These are phyloP conservation scores for Penicillium sp. DNA, from an alignment of 2,329 filamentous ascomycete species.

Conservation along the genomic window DNA sequence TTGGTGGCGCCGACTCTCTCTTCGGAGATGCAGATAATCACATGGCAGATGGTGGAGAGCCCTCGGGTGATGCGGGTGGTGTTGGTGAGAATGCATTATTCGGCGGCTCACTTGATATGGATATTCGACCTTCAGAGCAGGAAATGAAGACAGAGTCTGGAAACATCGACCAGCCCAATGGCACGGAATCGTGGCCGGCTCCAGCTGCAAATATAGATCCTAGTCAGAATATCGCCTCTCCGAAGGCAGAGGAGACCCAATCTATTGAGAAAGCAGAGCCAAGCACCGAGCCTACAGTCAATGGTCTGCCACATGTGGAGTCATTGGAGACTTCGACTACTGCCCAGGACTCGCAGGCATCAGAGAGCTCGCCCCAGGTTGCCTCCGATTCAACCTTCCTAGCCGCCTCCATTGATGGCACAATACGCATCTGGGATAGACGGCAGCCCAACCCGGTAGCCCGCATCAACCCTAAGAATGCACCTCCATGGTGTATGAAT, in stretches of 20 bases:
- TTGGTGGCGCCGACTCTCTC: slow-evolving; percentile 78
- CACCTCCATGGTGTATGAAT: slow-evolving; percentile 96
- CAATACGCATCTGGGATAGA: slow-evolving; percentile 48
- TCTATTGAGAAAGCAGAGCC: slow-evolving; percentile 23
- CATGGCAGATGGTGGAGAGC: slow-evolving; percentile 43
- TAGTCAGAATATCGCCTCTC: background rate
- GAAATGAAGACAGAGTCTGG: slow-evolving; percentile 29
- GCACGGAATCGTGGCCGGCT: slow-evolving; percentile 11
- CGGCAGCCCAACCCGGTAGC: slow-evolving; percentile 73
- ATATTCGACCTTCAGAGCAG: slow-evolving; percentile 52
- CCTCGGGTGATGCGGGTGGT: slow-evolving; percentile 60
- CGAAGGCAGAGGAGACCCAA: background rate
- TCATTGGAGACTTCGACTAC: slow-evolving; percentile 29
- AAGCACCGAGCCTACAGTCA: slow-evolving; percentile 20
- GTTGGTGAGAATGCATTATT: slow-evolving; percentile 85
- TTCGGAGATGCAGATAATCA: slow-evolving; percentile 76
- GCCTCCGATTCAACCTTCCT: slow-evolving; percentile 70
- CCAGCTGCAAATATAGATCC: slow-evolving; percentile 17
- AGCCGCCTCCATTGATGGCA: slow-evolving; percentile 59
- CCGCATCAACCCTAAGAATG: slow-evolving; percentile 68
- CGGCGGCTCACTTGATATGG: slow-evolving; percentile 66
- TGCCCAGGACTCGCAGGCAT: slow-evolving; percentile 23
- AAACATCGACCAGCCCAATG: slow-evolving; percentile 20
- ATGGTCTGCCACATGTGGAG: slow-evolving; percentile 43
- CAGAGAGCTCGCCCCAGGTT: slow-evolving; percentile 48